Evolutionary conservation across 306 rosid species (phyloP), one percentile per base, ranked within the genome.

Genomic region (Pterocarpus macrocarpus): DNA sequence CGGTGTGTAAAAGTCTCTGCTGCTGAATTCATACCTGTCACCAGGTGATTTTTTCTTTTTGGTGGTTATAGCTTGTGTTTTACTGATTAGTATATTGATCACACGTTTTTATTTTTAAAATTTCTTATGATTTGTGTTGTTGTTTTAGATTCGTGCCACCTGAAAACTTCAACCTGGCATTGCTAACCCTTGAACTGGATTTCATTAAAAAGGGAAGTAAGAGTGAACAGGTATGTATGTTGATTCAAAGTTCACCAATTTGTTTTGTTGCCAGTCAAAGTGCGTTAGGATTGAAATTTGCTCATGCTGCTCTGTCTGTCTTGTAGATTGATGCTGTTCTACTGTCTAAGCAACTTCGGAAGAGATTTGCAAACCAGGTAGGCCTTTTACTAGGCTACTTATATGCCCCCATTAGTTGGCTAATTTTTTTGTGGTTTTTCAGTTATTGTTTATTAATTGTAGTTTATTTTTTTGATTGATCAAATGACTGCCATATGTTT

Each of bases 251-350:
- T 72, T 64, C 11, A 1, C 64, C 68, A 17, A 49, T 71, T 50
- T 81, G 52, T 34, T 62, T 69, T 73, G 62, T 64, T 73, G 64
- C 14, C 41, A 3, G 45, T 59, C 52, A 53, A 62, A 50, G 58
- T 77, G 70, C 64, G 64, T 49, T 76, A 41, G 52, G 59, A 44
- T 38, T 59, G 5, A 52, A 64, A 15, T 43, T 52, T 52, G 71
- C 50, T 77, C 36, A 39, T 69, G 47, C 13, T 77, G 36, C 28
- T 78, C 50, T 86, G 14, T 73, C 67, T 77, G 13, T 64, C 63
- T 77, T 89, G 86, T 85, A 96, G 99, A 82, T 96, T 84, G 99
- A 96, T 86, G 99, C 99, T 75, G 87, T 87, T 88, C 71, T 80
- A 57, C 84, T 96, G 76, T 85, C 91, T 57, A 87, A 80, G 66